Conservation (phyloP, 2,329 filamentous ascomycete species). For the Diaporthe longicolla region DNA sequence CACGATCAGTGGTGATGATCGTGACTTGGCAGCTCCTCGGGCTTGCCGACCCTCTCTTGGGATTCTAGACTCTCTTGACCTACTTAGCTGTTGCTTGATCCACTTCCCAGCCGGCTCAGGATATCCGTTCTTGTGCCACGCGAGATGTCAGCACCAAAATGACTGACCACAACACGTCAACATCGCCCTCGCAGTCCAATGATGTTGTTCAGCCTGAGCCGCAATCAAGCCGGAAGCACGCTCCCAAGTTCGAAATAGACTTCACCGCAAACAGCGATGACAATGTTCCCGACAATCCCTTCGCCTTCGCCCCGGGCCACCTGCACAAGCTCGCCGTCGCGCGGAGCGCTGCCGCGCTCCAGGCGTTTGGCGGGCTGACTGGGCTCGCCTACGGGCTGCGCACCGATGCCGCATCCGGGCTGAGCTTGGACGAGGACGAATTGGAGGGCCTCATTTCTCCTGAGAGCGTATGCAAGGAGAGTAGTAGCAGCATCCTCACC, state of each 20-base stretch:
- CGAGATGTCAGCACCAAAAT: slow-evolving; percentile 32
- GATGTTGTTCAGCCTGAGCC: background rate
- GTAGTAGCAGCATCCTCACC: slow-evolving; percentile 43
- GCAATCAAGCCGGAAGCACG: background rate
- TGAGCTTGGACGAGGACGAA: slow-evolving; percentile 64
- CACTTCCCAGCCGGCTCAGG: slow-evolving; percentile 19
- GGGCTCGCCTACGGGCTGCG: slow-evolving; percentile 67
- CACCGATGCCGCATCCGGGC: slow-evolving; percentile 61
- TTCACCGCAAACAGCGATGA: slow-evolving; percentile 23
- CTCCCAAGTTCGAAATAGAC: slow-evolving; percentile 8
- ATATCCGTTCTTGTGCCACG: slow-evolving; percentile 21
- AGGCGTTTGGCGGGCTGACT: slow-evolving; percentile 65
- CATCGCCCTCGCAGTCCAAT: slow-evolving; percentile 25
- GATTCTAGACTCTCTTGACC: slow-evolving; percentile 20
- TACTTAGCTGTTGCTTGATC: slow-evolving; percentile 32
- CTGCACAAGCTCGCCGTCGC: slow-evolving; percentile 67
- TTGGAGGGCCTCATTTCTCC: slow-evolving; percentile 63
- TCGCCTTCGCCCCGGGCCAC: slow-evolving; percentile 68
- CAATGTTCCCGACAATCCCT: slow-evolving; percentile 56
- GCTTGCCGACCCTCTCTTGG: slow-evolving; percentile 6
- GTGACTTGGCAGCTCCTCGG: slow-evolving; percentile 24
- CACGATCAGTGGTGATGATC: slow-evolving; percentile 17
- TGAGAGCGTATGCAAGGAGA: slow-evolving; percentile 60
- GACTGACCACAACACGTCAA: slow-evolving; percentile 21
- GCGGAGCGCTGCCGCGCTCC: slow-evolving; percentile 62